Percentiles rank a stretch among this genome's conserved stretches.
These are phyloP conservation scores for Austroboletus festivus DNA, from an alignment of 768 basidiomycete species.

Conservation along the genomic window DNA sequence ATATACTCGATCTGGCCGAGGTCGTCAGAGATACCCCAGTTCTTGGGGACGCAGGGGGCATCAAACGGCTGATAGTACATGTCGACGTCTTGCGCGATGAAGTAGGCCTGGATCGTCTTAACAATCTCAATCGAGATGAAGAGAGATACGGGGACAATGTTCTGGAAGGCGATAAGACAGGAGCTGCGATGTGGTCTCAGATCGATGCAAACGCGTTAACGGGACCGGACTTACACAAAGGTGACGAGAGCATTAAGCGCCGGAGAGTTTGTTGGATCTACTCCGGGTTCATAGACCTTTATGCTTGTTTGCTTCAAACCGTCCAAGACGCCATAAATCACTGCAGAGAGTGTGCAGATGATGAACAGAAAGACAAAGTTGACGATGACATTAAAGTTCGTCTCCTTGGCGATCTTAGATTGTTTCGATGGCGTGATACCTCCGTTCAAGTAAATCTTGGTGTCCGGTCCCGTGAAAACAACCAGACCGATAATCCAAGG, in stretches of 20 bases:
- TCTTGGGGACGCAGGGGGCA: conserved; percentile 89
- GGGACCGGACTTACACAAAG: conserved; percentile 69
- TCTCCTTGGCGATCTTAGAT: conserved; percentile 97
- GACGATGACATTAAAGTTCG: conserved; percentile 95
- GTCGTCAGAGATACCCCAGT: conserved; percentile 98
- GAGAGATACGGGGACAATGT: conserved; percentile 92
- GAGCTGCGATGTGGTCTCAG: conserved; percentile 49
- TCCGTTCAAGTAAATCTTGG: conserved; percentile 89
- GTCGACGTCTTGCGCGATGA: conserved; percentile 93
- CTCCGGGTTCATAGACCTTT: conserved; percentile 64
- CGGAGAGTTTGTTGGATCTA: conserved; percentile 57
- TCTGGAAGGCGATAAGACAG: conserved; percentile 94
- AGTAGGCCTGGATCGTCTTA: conserved; percentile 96
- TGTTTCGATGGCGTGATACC: conserved; percentile 95
- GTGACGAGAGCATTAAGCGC: conserved; percentile 81
- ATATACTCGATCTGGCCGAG: conserved; percentile 97
- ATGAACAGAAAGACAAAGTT: conserved; percentile 78
- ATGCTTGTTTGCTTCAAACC: conserved; percentile 59
- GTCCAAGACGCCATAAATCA: conserved; percentile 74
- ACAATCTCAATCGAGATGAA: conserved; percentile 98
- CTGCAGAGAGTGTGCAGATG: conserved; percentile 75
- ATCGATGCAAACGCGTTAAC: not conserved
- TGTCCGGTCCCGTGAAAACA: conserved; percentile 88
- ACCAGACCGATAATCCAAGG: conserved; percentile 93
- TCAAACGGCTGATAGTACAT: conserved; percentile 92